A percentile compares a stretch with the other conserved stretches of the same genome.
Evolutionary conservation across 352 stramenopile genomes (phyloP).

Genomic region (Aphanomyces cochlioides): DNA sequence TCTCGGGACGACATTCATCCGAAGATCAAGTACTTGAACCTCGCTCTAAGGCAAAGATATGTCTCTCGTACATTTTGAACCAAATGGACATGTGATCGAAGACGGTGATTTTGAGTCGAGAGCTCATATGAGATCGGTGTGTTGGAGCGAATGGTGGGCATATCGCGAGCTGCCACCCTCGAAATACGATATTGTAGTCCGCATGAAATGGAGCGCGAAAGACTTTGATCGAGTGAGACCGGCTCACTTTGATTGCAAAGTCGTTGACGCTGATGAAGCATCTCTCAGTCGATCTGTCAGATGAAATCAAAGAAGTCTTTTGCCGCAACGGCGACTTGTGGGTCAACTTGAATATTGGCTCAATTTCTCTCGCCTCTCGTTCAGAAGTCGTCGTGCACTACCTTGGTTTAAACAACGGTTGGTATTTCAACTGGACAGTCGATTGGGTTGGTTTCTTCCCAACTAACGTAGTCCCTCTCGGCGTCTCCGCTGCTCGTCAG

Average conservation of each 20-base stretch:
- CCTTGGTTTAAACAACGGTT: neutral
- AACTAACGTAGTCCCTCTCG: neutral
- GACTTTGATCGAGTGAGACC: neutral
- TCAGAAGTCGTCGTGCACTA: neutral
- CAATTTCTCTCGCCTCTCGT: neutral
- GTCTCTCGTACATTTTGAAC: neutral
- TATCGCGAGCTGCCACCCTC: neutral
- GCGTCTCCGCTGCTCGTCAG: neutral
- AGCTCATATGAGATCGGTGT: neutral
- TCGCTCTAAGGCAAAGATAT: neutral
- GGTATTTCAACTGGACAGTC: neutral
- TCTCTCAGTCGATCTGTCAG: neutral
- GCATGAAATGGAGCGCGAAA: neutral
- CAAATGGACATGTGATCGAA: neutral
- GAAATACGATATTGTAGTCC: neutral
- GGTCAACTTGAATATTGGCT: neutral
- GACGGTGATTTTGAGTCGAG: neutral
- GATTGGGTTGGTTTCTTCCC: conserved; percentile 5
- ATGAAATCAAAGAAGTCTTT: neutral
- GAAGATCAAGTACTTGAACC: neutral
- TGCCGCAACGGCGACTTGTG: neutral
- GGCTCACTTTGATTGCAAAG: neutral
- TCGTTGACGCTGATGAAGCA: neutral
- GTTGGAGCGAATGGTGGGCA: neutral
- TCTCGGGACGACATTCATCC: conserved; percentile 33